Conservation (phyloP, 1,284 basidiomycete genomes). For the Moesziomyces globuligerus region DNA sequence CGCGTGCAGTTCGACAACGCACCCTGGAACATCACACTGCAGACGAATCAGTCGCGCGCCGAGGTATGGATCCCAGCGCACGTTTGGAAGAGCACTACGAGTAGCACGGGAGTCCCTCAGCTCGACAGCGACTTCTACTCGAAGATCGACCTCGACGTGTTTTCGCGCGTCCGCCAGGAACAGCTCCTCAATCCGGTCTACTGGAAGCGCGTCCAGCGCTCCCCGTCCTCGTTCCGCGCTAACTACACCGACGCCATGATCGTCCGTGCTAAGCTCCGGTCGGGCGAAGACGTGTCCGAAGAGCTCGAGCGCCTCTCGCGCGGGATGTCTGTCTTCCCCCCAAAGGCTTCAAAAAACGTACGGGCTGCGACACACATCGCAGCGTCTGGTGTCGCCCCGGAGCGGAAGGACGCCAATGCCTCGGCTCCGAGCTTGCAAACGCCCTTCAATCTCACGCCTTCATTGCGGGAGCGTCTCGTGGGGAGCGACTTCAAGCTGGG, state of each 20-base stretch:
- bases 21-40: conserved; percentile 34
- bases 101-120: not conserved
- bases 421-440: conserved; percentile 6
- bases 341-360: not conserved
- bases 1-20: conserved; percentile 18
- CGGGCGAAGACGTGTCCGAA: conserved; percentile 21
- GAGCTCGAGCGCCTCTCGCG: conserved; percentile 32
- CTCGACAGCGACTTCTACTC: not conserved
- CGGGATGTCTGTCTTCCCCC: conserved; percentile 24
- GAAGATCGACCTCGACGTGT: conserved; percentile 17
- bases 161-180: conserved; percentile 11
- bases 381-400: too few relatives aligned
- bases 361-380: not conserved
- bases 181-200: conserved; percentile 24
- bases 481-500: conserved; percentile 13
- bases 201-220: conserved; percentile 22
- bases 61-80: conserved; percentile 25
- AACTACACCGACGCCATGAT: conserved; percentile 26
- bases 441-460: conserved; percentile 17
- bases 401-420: not conserved
- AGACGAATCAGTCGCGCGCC: conserved; percentile 15
- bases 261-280: conserved; percentile 16
- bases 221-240: conserved; percentile 14
- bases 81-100: conserved; percentile 7
- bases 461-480: conserved; percentile 20